Conservation (phyloP, 805 yeast species). For the Sugiyamaella lignohabitans region DNA sequence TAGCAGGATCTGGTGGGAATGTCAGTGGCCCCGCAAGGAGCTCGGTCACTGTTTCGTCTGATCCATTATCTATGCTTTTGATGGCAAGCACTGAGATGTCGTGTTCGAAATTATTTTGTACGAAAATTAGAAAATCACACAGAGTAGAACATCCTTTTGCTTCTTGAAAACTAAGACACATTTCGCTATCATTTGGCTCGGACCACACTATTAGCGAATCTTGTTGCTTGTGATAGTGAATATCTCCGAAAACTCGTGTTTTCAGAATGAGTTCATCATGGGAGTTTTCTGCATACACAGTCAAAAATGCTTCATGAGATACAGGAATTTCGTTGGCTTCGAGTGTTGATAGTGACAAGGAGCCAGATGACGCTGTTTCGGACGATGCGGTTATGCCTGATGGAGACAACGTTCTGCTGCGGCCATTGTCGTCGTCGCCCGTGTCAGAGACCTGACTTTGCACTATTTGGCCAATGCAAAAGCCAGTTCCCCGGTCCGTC, state of each 20-base stretch:
- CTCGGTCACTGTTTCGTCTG: conserved; percentile 46
- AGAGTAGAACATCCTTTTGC: conserved; percentile 78
- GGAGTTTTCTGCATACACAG: conserved; percentile 69
- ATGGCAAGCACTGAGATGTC: conserved; percentile 71
- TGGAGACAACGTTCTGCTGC: too few relatives aligned
- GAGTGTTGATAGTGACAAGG: neutral
- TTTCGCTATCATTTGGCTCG: conserved; percentile 57
- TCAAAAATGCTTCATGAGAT: conserved; percentile 41
- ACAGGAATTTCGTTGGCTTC: neutral
- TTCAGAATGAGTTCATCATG: conserved; percentile 53
- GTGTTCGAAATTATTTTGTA: conserved; percentile 55
- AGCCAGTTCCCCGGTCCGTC: conserved; percentile 92
- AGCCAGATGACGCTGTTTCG: too few relatives aligned
- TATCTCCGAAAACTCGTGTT: conserved; percentile 62
- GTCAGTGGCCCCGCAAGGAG: conserved; percentile 73
- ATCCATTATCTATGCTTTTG: conserved; percentile 33
- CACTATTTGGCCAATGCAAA: conserved; percentile 65
- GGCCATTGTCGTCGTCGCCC: too few relatives aligned
- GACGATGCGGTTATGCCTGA: too few relatives aligned
- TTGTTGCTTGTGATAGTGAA: conserved; percentile 88
- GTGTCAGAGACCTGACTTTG: conserved; percentile 3
- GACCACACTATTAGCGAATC: conserved; percentile 95
- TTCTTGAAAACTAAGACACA: conserved; percentile 89
- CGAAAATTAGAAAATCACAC: conserved; percentile 71
- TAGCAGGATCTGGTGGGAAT: conserved; percentile 53